Conservation (phyloP, 257 asterid genomes). For the Penstemon eatonii region DNA sequence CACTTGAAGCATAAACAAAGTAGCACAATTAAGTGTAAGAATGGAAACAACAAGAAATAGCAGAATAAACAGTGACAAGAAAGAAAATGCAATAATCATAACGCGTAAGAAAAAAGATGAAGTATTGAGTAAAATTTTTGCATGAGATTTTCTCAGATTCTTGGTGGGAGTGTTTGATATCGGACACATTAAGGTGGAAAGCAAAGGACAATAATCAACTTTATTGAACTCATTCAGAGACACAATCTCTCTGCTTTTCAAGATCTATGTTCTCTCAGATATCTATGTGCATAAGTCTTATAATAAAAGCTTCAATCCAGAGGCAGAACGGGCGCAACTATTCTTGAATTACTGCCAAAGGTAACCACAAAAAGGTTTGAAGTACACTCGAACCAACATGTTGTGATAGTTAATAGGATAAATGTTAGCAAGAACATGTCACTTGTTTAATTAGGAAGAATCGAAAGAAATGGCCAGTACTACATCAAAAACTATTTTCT, state of each 20-base stretch:
- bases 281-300: too few species aligned
- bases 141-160: neutral
- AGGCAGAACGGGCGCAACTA: slow-evolving; percentile 6
- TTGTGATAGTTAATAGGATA: too few species aligned
- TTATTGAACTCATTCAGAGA: too few species aligned
- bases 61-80: neutral
- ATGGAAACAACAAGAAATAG: neutral
- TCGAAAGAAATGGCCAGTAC: neutral
- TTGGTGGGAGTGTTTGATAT: neutral
- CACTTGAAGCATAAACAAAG: slow-evolving; percentile 7
- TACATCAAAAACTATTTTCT: slow-evolving; percentile 5
- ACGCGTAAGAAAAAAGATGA: neutral
- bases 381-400: too few species aligned
- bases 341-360: too few species aligned
- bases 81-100: neutral
- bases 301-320: slow-evolving; percentile 1
- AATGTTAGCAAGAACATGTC: neutral
- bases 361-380: too few species aligned
- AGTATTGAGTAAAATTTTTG: neutral
- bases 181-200: too few species aligned
- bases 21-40: neutral
- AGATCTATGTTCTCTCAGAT: too few species aligned
- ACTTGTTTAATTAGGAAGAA: neutral
- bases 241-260: too few species aligned
- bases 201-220: too few species aligned